Base-by-base conservation (phyloP, 1,284 basidiomycete species). In the Boletus nobilissimus region DNA sequence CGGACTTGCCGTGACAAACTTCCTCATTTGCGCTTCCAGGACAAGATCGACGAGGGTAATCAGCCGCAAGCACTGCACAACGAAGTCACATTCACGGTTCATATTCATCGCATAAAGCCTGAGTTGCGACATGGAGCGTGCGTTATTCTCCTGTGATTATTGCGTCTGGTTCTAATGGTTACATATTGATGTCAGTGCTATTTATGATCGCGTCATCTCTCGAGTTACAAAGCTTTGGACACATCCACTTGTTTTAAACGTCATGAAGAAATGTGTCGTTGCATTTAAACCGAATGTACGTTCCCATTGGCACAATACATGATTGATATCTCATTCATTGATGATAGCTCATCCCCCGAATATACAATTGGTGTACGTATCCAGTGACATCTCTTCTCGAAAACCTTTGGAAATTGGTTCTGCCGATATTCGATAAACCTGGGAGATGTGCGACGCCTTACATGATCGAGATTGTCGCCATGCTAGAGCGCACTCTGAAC, bases 91-190 rank as follows among this genome's bases (percentile, higher is more conserved):
- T 57, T n/a, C 14, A 57, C n/a, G 11, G 3, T 57, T 32, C 54
- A 57, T 19, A 2, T 57, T 9, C 11, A 57, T n/a, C 29, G 54
- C 11, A 13, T 57, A 4, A n/a, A 19, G 7, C n/a, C 29, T 3
- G n/a, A 57, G 5, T 32, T 57, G 3, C 54, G 54, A 16, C 14
- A 57, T 57, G 54, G 54, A 32, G 54, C 29, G 54, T 57, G 11
- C 1, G 54, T 57, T 13, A 14, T 32, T n/a, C 16, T 32, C 18
- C 13, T 32, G 5, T 32, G 11, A 3, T 57, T n/a, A 4, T 32
- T 11, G 4, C 22, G 3, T n/a, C n/a, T 18, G 5, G 10, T 7
- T 51, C 6, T 51, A 29, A 26, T 18, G 2, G 3, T 7, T 32
- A 57, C 14, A 16, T 18, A 5, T 1, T 16, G 11, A 57, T 19